Evolutionary conservation across 495 filamentous ascomycete species (phyloP), one percentile per base, ranked within the genome.

Genomic region (Podospora appendiculata): DNA sequence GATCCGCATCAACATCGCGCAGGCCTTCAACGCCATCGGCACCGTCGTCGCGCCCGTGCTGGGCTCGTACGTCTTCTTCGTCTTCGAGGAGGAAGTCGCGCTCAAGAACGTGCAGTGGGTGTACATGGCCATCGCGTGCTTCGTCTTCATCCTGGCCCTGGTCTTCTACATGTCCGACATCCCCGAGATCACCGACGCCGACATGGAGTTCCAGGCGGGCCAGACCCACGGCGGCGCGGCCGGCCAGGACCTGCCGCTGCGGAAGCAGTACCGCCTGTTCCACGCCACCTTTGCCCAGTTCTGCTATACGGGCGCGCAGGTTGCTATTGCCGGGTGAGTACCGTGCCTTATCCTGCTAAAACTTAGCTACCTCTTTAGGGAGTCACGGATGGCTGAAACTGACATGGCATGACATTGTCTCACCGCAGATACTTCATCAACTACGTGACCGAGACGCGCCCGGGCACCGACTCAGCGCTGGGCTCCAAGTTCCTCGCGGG

Each of bases 151-250:
- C 34, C 75, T 90, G 5, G 81, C 82, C 13, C 59, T 78, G 46
- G 70, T 85, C 45, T 89, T 89, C 70, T 84, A 75, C 65, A 59
- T 87, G 35, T 74, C 78, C 6, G 71, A 71, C 0, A 84, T 89
- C 38, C 85, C 85, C 32, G 84, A 89, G 65, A 79, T 88, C 58
- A 87, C 84, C 4, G 85, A 90, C 58, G 83, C 84, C 33, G 84
- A 88, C 63, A 87, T 87, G 82, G 79, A 44, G 33, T 56, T 55
- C 48, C 58, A 73, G 18, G 73, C 74, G 36, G 78, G 74, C 56
- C 73, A 72, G 45, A 67, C 63, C 38, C 56, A 70, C 9, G 66
- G 62, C 14, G 70, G 60, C 48, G 61, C 64, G 47, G 5, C 25
- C 25, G 71, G 72, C 33, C 3, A 32, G 5, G 70, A 75, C 58